Evolutionary conservation across 768 basidiomycete genomes (phyloP).

Genomic region (Lentinula aciculospora): DNA sequence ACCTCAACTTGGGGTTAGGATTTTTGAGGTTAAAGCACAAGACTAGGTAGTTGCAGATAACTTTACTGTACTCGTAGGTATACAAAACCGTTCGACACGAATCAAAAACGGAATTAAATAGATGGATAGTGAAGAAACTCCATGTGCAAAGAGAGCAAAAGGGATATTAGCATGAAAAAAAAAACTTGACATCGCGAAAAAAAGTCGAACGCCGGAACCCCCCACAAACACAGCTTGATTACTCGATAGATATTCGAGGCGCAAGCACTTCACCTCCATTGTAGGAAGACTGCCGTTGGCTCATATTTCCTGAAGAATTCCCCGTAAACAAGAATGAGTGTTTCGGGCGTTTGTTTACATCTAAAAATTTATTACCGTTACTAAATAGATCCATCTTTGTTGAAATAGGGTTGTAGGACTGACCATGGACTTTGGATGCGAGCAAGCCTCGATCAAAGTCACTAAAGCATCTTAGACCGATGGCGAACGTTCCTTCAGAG

Average conservation of each 20-base stretch:
- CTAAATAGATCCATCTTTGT: slow-evolving; percentile 24
- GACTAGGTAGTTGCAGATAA: background rate
- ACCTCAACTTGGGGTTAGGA: too few relatives aligned
- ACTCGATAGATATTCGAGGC: slow-evolving; percentile 78
- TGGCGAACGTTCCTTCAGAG: slow-evolving; percentile 49
- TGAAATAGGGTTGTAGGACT: slow-evolving; percentile 29
- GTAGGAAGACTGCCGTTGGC: slow-evolving; percentile 42
- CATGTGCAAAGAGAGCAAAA: background rate
- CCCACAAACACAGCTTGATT: slow-evolving; percentile 11
- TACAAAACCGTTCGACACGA: background rate
- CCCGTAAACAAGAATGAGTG: slow-evolving; percentile 32
- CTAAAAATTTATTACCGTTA: slow-evolving; percentile 30
- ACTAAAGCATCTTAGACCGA: slow-evolving; percentile 73
- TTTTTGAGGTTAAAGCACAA: too few relatives aligned
- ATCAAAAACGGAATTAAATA: background rate
- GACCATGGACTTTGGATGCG: slow-evolving; percentile 70
- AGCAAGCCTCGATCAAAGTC: slow-evolving; percentile 82
- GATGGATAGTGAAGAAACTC: background rate
- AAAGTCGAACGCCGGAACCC: too few relatives aligned
- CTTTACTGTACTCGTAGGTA: background rate
- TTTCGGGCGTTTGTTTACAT: slow-evolving; percentile 40
- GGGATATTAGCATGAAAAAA: background rate
- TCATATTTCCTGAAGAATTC: slow-evolving; percentile 38
- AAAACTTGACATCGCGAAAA: background rate
- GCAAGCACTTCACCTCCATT: slow-evolving; percentile 47